phyloP scores from a whole-genome alignment of 176 grass and related monocot species.

The Cymbopogon citratus region DNA sequence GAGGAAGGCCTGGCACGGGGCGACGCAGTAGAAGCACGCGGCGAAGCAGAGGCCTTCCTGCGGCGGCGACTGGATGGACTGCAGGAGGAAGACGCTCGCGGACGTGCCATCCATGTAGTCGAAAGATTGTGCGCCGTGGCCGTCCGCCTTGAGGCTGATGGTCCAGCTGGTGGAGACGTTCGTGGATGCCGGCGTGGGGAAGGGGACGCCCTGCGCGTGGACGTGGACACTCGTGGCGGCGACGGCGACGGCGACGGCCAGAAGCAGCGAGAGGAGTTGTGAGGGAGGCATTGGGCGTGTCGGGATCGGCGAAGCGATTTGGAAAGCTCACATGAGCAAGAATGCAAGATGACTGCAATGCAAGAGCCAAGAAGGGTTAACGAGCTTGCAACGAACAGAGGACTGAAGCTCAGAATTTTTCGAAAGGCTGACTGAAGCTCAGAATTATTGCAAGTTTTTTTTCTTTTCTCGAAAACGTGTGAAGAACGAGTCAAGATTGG shows the following conservation, averaged over 20 bases:
- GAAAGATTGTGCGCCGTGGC: neutral
- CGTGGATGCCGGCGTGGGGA: neutral
- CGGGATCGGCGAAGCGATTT: neutral
- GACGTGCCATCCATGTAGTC: neutral
- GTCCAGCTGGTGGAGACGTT: slow-evolving; percentile 1
- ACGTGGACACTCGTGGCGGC: neutral
- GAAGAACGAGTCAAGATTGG: neutral
- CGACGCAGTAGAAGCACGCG: neutral
- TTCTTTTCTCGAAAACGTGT: neutral
- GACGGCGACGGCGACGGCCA: neutral
- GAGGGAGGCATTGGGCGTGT: neutral
- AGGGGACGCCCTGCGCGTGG: neutral
- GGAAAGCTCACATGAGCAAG: neutral
- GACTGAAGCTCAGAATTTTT: neutral
- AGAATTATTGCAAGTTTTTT: neutral
- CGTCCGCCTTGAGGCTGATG: neutral
- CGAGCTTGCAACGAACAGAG: neutral
- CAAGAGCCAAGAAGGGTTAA: too few species aligned
- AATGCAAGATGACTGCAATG: neutral
- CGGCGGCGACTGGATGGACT: neutral
- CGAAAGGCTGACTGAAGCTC: too few species aligned
- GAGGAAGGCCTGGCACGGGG: neutral
- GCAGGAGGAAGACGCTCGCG: neutral
- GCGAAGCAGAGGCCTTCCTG: neutral
- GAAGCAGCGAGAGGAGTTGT: neutral